These are phyloP conservation scores for Ogataea populi-albae DNA, from an alignment of 805 yeast species.

Conservation along the genomic window DNA sequence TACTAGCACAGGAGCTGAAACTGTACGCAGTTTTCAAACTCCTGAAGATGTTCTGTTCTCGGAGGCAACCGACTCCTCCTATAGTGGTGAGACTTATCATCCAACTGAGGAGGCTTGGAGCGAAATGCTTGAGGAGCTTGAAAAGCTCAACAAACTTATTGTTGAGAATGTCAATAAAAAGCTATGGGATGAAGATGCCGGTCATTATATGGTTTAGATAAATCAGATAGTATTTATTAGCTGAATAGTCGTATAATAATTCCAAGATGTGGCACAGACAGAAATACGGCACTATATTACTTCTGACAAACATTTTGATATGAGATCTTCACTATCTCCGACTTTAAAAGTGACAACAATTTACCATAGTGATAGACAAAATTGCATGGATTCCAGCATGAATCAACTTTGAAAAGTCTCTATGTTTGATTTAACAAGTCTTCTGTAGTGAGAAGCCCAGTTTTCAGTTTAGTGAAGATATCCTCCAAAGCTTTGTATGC, in stretches of 20 bases:
- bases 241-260: too few relatives aligned
- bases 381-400: too few relatives aligned
- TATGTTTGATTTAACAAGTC: neutral
- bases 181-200: slow-evolving; percentile 24
- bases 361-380: too few relatives aligned
- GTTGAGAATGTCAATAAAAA: slow-evolving; percentile 21
- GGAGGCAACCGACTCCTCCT: slow-evolving; percentile 1
- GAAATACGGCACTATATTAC: too few relatives aligned
- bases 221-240: too few relatives aligned
- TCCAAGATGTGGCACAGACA: too few relatives aligned
- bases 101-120: slow-evolving; percentile 16
- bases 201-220: slow-evolving; percentile 12
- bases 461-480: neutral
- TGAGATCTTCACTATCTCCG: too few relatives aligned
- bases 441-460: neutral
- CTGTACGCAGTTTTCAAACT: neutral
- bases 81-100: slow-evolving; percentile 9
- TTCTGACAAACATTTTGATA: too few relatives aligned
- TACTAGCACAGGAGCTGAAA: neutral
- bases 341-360: too few relatives aligned
- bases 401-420: too few relatives aligned
- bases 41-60: slow-evolving; percentile 2
- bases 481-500: neutral
- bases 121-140: slow-evolving; percentile 15
- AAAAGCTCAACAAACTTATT: slow-evolving; percentile 14